A percentile compares a stretch with the other conserved stretches of the same genome.
Evolutionary conservation across 73 alveolate species (phyloP).

Genomic region (Breviolum minutum): DNA sequence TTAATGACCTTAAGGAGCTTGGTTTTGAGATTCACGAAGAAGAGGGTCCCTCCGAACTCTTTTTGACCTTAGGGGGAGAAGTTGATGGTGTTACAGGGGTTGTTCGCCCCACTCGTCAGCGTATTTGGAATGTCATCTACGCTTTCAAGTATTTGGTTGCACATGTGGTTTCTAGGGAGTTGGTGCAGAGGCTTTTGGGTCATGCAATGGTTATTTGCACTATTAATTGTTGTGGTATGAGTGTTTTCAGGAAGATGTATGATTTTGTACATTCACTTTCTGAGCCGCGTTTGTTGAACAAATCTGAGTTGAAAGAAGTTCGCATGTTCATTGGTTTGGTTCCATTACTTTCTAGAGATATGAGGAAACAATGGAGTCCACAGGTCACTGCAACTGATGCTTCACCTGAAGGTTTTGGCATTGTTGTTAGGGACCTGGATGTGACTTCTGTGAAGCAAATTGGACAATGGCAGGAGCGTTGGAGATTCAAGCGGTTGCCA

Average conservation of each 20-base stretch:
- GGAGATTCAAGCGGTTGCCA: background rate
- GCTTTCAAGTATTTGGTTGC: background rate
- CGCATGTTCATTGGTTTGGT: background rate
- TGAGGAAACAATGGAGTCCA: background rate
- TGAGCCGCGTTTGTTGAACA: background rate
- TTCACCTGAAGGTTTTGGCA: constrained; percentile 1
- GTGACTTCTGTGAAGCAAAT: background rate
- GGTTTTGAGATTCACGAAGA: constrained; percentile 22
- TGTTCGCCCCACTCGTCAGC: background rate
- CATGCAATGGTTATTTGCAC: background rate
- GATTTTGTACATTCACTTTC: background rate
- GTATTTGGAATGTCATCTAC: background rate
- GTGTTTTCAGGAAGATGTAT: background rate
- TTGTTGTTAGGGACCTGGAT: background rate
- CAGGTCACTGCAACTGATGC: constrained; percentile 15
- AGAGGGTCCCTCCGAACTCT: background rate
- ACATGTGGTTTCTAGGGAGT: background rate
- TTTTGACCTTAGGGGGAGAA: background rate
- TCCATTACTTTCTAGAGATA: background rate
- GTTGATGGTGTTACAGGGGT: background rate
- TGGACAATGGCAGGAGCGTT: constrained; percentile 44
- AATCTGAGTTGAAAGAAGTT: background rate
- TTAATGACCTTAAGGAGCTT: background rate
- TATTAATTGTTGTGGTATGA: background rate
- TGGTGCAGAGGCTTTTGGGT: background rate